Evolutionary conservation across 306 rosid genomes (phyloP).

Genomic region (Prosopis cineraria): DNA sequence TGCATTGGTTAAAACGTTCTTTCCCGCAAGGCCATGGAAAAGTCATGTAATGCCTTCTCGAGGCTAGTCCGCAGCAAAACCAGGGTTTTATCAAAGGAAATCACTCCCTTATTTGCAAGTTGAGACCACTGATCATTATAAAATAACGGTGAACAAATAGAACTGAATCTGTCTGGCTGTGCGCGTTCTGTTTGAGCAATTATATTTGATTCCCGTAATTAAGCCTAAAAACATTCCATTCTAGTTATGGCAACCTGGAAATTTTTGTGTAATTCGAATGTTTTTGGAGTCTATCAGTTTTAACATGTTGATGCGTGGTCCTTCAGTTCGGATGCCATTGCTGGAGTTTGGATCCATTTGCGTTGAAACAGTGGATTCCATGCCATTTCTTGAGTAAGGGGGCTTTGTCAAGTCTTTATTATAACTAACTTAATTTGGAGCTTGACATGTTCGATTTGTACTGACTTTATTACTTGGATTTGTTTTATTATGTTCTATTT

Average conservation of each 20-base stretch:
- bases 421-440: too few species aligned
- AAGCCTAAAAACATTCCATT: too few species aligned
- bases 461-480: not conserved
- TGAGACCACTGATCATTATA: not conserved
- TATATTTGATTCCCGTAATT: not conserved
- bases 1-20: not conserved
- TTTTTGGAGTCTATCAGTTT: not conserved
- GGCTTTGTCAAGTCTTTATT: too few species aligned
- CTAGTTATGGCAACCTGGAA: not conserved
- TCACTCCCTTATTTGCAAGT: not conserved
- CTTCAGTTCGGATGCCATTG: not conserved
- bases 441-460: too few species aligned
- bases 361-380: not conserved
- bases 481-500: not conserved
- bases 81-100: not conserved
- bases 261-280: not conserved
- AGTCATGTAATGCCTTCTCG: not conserved
- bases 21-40: not conserved
- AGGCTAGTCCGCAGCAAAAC: not conserved
- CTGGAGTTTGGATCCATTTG: not conserved
- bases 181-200: not conserved
- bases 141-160: not conserved
- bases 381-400: not conserved
- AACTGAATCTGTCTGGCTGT: not conserved
- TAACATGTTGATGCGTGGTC: conserved; percentile 6